phyloP scores from a whole-genome alignment of 2,329 filamentous ascomycete genomes.

The Salinomyces thailandicus region DNA sequence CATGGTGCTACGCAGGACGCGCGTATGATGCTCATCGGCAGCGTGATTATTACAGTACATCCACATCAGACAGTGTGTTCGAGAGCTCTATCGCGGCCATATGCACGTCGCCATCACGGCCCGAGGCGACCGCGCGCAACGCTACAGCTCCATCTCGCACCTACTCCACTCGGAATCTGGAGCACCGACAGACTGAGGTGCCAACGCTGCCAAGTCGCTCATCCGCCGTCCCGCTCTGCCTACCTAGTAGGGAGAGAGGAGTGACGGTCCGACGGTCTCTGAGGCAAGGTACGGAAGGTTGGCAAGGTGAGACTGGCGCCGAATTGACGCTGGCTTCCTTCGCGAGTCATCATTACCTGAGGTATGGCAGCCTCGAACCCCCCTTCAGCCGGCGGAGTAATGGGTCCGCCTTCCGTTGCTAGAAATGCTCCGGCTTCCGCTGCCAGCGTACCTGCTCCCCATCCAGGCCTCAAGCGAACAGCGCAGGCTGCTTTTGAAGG shows the following conservation, averaged over 20 bases:
- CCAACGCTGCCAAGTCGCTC: neutral
- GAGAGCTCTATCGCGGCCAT: neutral
- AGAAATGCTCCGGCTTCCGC: slow-evolving; percentile 1
- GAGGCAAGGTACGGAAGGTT: too few relatives aligned
- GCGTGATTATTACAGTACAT: too few relatives aligned
- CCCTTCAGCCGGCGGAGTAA: slow-evolving; percentile 16
- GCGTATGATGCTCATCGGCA: neutral
- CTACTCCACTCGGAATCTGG: slow-evolving; percentile 3
- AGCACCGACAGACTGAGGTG: too few relatives aligned
- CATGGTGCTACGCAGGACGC: too few relatives aligned
- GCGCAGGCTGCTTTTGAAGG: slow-evolving; percentile 32
- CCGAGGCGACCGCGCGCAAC: neutral
- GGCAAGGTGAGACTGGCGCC: too few relatives aligned
- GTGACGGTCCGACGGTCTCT: too few relatives aligned
- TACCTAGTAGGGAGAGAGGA: too few relatives aligned
- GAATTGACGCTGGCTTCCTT: neutral
- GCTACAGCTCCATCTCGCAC: slow-evolving; percentile 1
- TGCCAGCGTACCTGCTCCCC: slow-evolving; percentile 8
- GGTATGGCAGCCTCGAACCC: slow-evolving; percentile 25
- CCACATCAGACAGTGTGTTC: too few relatives aligned
- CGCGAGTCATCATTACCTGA: slow-evolving; percentile 1
- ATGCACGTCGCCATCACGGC: slow-evolving; percentile 3
- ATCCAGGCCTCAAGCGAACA: slow-evolving; percentile 25
- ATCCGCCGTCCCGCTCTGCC: neutral
- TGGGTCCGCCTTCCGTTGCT: slow-evolving; percentile 2